Evolutionary conservation across 345 rosid genomes (phyloP).

Genomic region (Eucalyptus regnans): DNA sequence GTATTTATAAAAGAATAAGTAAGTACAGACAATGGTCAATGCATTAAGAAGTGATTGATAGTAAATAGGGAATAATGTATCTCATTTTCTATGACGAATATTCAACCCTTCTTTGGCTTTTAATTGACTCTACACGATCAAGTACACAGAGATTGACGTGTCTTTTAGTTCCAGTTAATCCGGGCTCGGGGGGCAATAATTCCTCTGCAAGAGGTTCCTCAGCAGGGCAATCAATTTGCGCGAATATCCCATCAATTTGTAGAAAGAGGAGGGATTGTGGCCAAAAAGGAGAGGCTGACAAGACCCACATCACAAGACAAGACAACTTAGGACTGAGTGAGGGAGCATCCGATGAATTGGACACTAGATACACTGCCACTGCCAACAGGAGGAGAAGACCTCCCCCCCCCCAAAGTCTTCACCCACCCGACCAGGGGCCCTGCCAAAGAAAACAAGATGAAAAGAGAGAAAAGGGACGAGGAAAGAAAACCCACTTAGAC

Average conservation of each 20-base stretch:
- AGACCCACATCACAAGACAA: neutral
- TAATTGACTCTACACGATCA: neutral
- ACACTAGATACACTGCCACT: neutral
- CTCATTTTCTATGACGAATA: neutral
- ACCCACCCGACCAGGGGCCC: neutral
- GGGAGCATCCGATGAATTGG: neutral
- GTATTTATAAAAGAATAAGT: neutral
- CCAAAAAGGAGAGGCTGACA: neutral
- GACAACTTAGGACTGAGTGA: neutral
- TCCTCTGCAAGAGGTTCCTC: neutral
- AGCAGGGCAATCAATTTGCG: neutral
- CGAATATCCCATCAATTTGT: neutral
- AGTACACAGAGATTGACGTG: neutral
- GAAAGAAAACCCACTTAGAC: neutral
- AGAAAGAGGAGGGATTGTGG: neutral
- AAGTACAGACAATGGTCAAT: neutral
- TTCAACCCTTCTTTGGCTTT: neutral
- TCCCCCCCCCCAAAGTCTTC: neutral
- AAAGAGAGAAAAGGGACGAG: neutral
- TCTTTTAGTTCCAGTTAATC: neutral
- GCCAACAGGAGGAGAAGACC: neutral
- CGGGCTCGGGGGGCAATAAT: neutral
- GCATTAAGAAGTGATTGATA: neutral
- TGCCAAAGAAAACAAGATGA: neutral
- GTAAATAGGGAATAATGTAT: neutral